Evolutionary conservation across 1,284 basidiomycete species (phyloP).

Genomic region (Rhizoctonia solani): DNA sequence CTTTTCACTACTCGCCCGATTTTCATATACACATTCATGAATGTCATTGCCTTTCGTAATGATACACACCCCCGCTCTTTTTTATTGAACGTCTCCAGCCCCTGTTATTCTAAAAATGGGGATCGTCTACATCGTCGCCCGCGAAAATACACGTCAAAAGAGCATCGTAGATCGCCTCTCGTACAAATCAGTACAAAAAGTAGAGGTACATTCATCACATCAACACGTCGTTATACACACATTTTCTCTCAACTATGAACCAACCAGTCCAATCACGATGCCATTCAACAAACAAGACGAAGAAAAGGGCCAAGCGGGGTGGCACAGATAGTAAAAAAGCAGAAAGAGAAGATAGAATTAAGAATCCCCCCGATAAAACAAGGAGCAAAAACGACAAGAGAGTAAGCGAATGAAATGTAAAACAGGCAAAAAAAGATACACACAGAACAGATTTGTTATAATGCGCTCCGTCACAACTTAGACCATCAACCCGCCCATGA

Average conservation of each 20-base stretch:
- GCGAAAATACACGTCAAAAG: background rate
- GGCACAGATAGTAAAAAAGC: background rate
- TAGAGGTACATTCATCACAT: background rate
- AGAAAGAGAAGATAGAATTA: background rate
- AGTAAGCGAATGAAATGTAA: too few relatives aligned
- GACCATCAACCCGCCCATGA: slow-evolving; percentile 26
- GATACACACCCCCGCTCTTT: too few relatives aligned
- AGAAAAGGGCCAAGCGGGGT: background rate
- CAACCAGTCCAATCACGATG: background rate
- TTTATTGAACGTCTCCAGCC: too few relatives aligned
- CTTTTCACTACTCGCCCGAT: too few relatives aligned
- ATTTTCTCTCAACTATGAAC: background rate
- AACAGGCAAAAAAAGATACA: slow-evolving; percentile 30
- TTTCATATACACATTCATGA: too few relatives aligned
- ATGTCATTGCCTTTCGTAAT: too few relatives aligned
- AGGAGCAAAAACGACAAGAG: background rate
- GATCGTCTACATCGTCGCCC: too few relatives aligned
- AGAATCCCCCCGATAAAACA: too few relatives aligned
- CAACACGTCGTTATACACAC: background rate
- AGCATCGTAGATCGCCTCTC: too few relatives aligned
- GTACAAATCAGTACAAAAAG: too few relatives aligned
- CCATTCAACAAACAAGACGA: background rate
- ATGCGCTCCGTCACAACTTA: background rate
- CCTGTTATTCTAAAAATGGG: too few relatives aligned
- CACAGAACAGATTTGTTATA: slow-evolving; percentile 14